Evolutionary conservation across 2,329 filamentous ascomycete species (phyloP).

Genomic region (Xylariales sp.): DNA sequence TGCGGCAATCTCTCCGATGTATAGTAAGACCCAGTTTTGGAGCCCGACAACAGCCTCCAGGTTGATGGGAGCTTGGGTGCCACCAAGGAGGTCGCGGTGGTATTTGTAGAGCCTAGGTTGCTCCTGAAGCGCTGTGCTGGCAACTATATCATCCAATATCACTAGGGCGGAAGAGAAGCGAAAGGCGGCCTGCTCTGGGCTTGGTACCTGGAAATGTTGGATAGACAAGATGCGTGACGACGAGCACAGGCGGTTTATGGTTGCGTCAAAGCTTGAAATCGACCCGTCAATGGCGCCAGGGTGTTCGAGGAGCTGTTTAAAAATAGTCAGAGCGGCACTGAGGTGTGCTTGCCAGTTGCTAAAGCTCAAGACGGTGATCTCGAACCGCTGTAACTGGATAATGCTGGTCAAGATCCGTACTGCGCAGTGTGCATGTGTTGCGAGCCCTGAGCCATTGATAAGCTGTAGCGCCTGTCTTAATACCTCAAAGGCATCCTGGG

Average conservation of each 20-base stretch:
- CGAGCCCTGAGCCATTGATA: slow-evolving; percentile 13
- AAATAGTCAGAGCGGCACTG: slow-evolving; percentile 26
- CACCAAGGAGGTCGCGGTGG: slow-evolving; percentile 19
- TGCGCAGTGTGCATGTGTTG: slow-evolving; percentile 17
- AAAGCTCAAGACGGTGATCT: slow-evolving; percentile 26
- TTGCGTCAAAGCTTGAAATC: slow-evolving; percentile 10
- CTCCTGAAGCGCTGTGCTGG: slow-evolving; percentile 26
- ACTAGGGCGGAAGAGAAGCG: slow-evolving; percentile 29
- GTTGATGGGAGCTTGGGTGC: slow-evolving; percentile 12
- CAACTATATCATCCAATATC: slow-evolving; percentile 30
- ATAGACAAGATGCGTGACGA: slow-evolving; percentile 13
- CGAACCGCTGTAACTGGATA: slow-evolving; percentile 30
- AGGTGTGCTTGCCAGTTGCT: slow-evolving; percentile 30
- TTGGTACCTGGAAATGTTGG: slow-evolving; percentile 18
- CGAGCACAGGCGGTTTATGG: slow-evolving; percentile 15
- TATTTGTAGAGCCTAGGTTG: slow-evolving; percentile 24
- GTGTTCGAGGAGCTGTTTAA: slow-evolving; percentile 21
- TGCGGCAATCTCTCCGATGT: slow-evolving; percentile 15
- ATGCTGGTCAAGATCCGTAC: slow-evolving; percentile 27
- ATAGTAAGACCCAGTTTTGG: slow-evolving; percentile 18
- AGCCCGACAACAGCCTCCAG: slow-evolving; percentile 15
- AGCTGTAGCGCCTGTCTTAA: slow-evolving; percentile 18
- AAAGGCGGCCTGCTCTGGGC: slow-evolving; percentile 30
- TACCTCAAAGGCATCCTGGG: slow-evolving; percentile 16
- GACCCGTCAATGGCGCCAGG: background rate